Evolutionary conservation across 768 basidiomycete species (phyloP).

Genomic region (Suillus sp.): DNA sequence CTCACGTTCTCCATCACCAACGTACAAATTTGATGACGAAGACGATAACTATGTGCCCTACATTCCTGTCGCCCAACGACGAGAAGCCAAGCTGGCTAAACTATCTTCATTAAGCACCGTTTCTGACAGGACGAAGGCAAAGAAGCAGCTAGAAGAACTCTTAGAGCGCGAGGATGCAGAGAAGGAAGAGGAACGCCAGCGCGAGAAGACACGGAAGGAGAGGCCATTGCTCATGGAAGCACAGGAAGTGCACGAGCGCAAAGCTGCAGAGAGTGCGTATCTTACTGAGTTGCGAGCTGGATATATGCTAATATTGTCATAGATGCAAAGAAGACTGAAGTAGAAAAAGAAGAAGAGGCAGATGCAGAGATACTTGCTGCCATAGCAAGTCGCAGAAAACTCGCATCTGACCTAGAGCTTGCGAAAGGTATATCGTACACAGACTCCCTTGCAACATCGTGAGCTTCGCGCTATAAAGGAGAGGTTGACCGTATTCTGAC

Average conservation of each 20-base stretch:
- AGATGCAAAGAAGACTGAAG: slow-evolving; percentile 88
- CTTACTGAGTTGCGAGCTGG: not conserved
- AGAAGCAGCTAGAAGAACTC: slow-evolving; percentile 54
- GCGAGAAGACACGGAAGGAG: slow-evolving; percentile 80
- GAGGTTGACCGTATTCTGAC: slow-evolving; percentile 5
- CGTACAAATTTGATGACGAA: slow-evolving; percentile 62
- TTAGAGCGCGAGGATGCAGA: slow-evolving; percentile 69
- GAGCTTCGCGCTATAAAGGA: slow-evolving; percentile 28
- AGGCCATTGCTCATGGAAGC: slow-evolving; percentile 89
- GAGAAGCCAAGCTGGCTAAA: slow-evolving; percentile 78
- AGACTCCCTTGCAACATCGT: slow-evolving; percentile 84
- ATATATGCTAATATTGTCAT: slow-evolving; percentile 20
- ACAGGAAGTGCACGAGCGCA: slow-evolving; percentile 88
- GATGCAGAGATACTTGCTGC: slow-evolving; percentile 92
- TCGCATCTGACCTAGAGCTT: slow-evolving; percentile 90
- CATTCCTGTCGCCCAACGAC: slow-evolving; percentile 82
- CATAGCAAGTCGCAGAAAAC: slow-evolving; percentile 86
- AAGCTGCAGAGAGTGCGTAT: slow-evolving; percentile 73
- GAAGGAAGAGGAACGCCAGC: slow-evolving; percentile 73
- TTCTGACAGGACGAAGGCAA: slow-evolving; percentile 53
- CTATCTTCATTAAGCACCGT: slow-evolving; percentile 63
- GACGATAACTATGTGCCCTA: slow-evolving; percentile 80
- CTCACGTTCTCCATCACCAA: slow-evolving; percentile 58
- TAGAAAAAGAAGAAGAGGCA: slow-evolving; percentile 83
- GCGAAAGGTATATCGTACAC: slow-evolving; percentile 93